Percentiles rank a stretch among this genome's conserved stretches.
phyloP scores from a whole-genome alignment of 352 stramenopile genomes.

The Phytophthora brassicae region DNA sequence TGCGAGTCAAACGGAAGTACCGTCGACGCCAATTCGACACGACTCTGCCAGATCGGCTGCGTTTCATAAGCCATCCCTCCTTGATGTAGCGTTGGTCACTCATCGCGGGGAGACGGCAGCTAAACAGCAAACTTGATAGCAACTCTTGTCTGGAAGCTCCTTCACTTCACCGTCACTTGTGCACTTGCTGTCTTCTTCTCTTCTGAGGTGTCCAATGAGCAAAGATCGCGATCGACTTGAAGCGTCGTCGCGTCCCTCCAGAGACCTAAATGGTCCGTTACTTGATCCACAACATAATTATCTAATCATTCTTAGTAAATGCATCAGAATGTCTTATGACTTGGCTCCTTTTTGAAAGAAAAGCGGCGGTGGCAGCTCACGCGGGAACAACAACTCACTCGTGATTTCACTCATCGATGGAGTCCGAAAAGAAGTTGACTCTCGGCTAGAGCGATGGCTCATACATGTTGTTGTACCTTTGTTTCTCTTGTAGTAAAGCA shows the following conservation, averaged over 20 bases:
- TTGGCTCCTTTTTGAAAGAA: conserved; percentile 47
- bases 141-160: not conserved
- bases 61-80: conserved; percentile 74
- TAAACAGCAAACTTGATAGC: not conserved
- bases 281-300: not conserved
- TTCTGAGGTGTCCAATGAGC: conserved; percentile 1
- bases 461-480: not conserved
- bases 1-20: conserved; percentile 70
- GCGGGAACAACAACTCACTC: conserved; percentile 19
- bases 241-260: conserved; percentile 14
- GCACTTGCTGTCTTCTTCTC: conserved; percentile 11
- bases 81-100: conserved; percentile 51
- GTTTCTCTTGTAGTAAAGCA: conserved; percentile 10
- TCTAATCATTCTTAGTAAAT: not conserved
- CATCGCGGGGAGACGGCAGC: conserved; percentile 17
- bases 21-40: conserved; percentile 56
- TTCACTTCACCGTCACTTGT: conserved; percentile 5
- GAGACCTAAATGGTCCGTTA: not conserved
- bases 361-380: conserved; percentile 41
- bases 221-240: conserved; percentile 23
- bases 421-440: not conserved
- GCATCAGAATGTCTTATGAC: not conserved
- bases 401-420: not conserved
- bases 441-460: not conserved
- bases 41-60: conserved; percentile 41